Evolutionary conservation across 1,139 yeast genomes (phyloP), one percentile per base, ranked within the genome.

Genomic region (Hansenula anomala): DNA sequence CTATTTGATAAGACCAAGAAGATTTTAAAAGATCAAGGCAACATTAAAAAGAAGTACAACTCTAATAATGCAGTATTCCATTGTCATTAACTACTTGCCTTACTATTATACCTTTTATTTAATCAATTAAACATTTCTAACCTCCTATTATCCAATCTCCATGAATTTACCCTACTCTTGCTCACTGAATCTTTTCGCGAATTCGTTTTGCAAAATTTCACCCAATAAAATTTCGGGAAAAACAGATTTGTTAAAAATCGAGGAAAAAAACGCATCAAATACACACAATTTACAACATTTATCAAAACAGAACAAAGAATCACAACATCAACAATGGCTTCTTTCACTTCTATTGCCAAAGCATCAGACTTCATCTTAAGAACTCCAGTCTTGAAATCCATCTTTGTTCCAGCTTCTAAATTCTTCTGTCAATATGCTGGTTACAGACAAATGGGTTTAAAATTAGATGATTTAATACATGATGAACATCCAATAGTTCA

Each of bases 391-490:
- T 76, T 90, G 59, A 75, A 85, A 52, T 79, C 81, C 61, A 63
- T 89, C 49, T 71, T 86, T 48, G 75, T 81, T 30, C 97, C 98
- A 52, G 73, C 83, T 32, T 85, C 97, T 39, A 77, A 81, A 61
- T 68, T 77, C 50, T 89, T 83, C 67, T 71, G 77, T 52, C 71
- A 80, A 51, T 74, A 75, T 54, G 75, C 95, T 43, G 97, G 97
- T 43, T 89, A 90, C 84, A 85, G 97, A 74, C 79, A 87, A 65
- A 69, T 90, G 74, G 97, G 97, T 37, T 76, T 89, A 57, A 87
- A 81, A 65, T 79, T 80, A 60, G 94, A 92, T 61, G 98, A 92
- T 66, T 68, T 92, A 58, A 66, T 92, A 50, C 67, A 76, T 48
- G 98, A 92, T 69, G 98, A 92, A 72, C 82, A 73, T 63, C 90